phyloP scores from a whole-genome alignment of 306 rosid species.

The Rosa persica region DNA sequence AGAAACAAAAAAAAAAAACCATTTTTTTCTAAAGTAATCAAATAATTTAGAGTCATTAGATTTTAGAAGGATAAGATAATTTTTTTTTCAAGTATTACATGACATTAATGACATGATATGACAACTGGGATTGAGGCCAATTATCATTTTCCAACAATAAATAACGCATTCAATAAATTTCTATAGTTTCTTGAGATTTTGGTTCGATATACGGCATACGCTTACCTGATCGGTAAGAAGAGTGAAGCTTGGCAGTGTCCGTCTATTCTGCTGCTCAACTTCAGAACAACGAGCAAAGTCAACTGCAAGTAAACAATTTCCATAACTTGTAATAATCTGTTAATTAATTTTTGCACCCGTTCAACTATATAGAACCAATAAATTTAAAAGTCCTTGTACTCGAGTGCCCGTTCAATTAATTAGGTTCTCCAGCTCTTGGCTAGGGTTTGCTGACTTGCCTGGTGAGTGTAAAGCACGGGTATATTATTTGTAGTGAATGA shows the following conservation, averaged over 20 bases:
- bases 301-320: constrained; percentile 2
- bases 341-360: neutral
- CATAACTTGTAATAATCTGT: neutral
- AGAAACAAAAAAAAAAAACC: too few relatives aligned
- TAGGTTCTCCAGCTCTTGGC: neutral
- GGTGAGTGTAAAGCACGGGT: neutral
- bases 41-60: too few relatives aligned
- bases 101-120: too few relatives aligned
- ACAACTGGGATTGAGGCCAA: too few relatives aligned
- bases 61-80: too few relatives aligned
- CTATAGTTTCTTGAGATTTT: neutral
- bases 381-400: neutral
- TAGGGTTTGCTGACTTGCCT: neutral
- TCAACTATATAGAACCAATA: neutral
- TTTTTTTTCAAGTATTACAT: too few relatives aligned
- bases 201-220: neutral
- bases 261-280: constrained; percentile 57
- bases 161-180: constrained; percentile 21
- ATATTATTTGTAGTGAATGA: neutral
- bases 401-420: neutral
- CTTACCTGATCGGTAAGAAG: constrained; percentile 30
- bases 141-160: neutral
- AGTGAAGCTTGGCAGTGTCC: constrained; percentile 52
- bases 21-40: too few relatives aligned
- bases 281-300: constrained; percentile 6